Percentiles rank a stretch among this genome's conserved stretches.
Evolutionary conservation across 1,139 yeast genomes (phyloP).

Genomic region (Groenewaldozyma sp.): DNA sequence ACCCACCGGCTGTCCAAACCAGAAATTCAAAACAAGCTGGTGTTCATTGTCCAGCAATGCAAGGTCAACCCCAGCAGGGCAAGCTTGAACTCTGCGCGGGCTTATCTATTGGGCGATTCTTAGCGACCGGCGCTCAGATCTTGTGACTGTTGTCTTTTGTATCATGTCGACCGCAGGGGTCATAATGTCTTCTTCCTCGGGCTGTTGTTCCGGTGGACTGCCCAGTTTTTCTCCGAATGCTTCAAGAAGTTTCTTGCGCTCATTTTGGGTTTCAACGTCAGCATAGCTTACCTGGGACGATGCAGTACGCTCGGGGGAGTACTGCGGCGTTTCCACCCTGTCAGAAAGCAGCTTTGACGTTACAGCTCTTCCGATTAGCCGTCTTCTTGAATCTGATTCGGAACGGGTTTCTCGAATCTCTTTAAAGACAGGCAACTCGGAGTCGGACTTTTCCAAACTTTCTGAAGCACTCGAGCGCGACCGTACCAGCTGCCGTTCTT

Average conservation of each 20-base stretch:
- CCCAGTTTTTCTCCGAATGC: constrained; percentile 18
- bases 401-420: too few relatives aligned
- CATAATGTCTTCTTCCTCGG: constrained; percentile 11
- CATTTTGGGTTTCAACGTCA: constrained; percentile 18
- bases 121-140: constrained; percentile 3
- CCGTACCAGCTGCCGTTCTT: background rate
- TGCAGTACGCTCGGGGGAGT: background rate
- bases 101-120: constrained; percentile 22
- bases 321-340: background rate
- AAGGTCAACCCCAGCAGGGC: constrained; percentile 69
- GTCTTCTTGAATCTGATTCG: background rate
- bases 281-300: constrained; percentile 20
- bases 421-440: background rate
- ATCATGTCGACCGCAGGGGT: constrained; percentile 17
- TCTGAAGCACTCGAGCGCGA: constrained; percentile 4
- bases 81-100: constrained; percentile 43
- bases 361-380: constrained; percentile 13
- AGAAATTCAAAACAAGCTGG: constrained; percentile 48
- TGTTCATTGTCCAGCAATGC: constrained; percentile 37
- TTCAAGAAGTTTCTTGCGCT: constrained; percentile 17
- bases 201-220: constrained; percentile 3
- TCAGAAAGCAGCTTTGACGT: constrained; percentile 9
- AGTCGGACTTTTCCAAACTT: background rate
- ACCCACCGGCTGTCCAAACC: constrained; percentile 18
- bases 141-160: constrained; percentile 2